Evolutionary conservation across 2,329 filamentous ascomycete genomes (phyloP).

Genomic region (Colletotrichum falcatum): DNA sequence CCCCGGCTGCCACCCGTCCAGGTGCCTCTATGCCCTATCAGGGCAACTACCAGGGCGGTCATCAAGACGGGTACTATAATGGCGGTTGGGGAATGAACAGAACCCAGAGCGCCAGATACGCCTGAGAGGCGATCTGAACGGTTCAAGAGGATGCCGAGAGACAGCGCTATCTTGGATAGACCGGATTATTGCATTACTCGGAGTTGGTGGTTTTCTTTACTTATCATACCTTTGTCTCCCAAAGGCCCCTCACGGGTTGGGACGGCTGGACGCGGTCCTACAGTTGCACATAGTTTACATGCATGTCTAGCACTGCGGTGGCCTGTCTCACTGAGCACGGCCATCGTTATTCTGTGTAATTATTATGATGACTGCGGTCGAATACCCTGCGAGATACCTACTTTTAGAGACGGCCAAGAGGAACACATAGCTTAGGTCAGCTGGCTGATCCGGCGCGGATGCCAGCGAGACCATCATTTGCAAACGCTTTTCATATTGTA

Average conservation of each 20-base stretch:
- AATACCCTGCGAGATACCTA: slow-evolving; percentile 26
- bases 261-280: neutral
- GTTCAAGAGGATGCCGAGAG: neutral
- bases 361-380: slow-evolving; percentile 27
- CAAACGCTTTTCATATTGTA: neutral
- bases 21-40: slow-evolving; percentile 27
- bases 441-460: slow-evolving; percentile 40
- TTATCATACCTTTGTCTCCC: slow-evolving; percentile 5
- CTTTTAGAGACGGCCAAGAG: slow-evolving; percentile 17
- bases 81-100: slow-evolving; percentile 35
- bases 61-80: slow-evolving; percentile 10
- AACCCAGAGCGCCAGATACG: slow-evolving; percentile 44
- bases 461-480: slow-evolving; percentile 26
- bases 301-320: slow-evolving; percentile 2
- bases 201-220: slow-evolving; percentile 37
- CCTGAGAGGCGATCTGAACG: slow-evolving; percentile 28
- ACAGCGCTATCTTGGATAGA: neutral
- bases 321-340: neutral
- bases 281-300: slow-evolving; percentile 17
- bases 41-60: slow-evolving; percentile 10
- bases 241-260: slow-evolving; percentile 11
- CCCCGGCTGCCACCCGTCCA: slow-evolving; percentile 28
- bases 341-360: slow-evolving; percentile 21
- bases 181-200: slow-evolving; percentile 39
- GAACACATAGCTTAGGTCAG: slow-evolving; percentile 39